Evolutionary conservation across 805 yeast species (phyloP), one percentile per base, ranked within the genome.

Genomic region (Metschnikowia bowlesiae): DNA sequence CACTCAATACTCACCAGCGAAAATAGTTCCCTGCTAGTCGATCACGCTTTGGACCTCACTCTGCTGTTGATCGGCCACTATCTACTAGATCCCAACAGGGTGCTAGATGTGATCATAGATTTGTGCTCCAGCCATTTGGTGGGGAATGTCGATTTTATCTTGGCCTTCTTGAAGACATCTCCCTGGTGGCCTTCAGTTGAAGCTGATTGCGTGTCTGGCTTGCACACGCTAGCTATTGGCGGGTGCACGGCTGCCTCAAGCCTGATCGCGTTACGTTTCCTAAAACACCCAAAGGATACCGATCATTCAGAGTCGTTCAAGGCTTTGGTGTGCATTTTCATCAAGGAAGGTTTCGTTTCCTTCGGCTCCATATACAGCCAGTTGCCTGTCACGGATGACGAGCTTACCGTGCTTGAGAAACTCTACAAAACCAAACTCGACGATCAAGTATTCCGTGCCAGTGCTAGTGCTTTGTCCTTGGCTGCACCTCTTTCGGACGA

Each of bases 401-500:
- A 67, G 3, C 71, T 86, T 71, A 58, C 59, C 0, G 58, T 59
- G 8, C 68, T 82, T 30, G 76, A 81, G 36, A 67, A 66, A 1
- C 61, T 63, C 4, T 78, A 81, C 61, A 75, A 78, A 35, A 67
- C 69, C 31, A 71, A 75, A 8, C 57, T 75, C 50, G 82, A 83
- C 13, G 80, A 80, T 10, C 78, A 81, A 51, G 80, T 87, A 0
- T 73, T 75, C 58, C 72, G 74, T 53, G 85, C 91, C 0, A 76
- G 80, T 26, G 85, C 88, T 0, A 87, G 85, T 53, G 96, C 96
- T 0, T 69, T 91, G 44, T 94, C 97, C 0, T 64, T 90, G 57
- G 96, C 97, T 6, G 94, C 94, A 8, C 96, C 96, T 0, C 71
- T 91, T 36, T 73, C 76, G 3, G 83, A 81, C 36, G 92, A 85